Conservation (phyloP, 2,329 filamentous ascomycete species). For the Ophiobolus disseminans region DNA sequence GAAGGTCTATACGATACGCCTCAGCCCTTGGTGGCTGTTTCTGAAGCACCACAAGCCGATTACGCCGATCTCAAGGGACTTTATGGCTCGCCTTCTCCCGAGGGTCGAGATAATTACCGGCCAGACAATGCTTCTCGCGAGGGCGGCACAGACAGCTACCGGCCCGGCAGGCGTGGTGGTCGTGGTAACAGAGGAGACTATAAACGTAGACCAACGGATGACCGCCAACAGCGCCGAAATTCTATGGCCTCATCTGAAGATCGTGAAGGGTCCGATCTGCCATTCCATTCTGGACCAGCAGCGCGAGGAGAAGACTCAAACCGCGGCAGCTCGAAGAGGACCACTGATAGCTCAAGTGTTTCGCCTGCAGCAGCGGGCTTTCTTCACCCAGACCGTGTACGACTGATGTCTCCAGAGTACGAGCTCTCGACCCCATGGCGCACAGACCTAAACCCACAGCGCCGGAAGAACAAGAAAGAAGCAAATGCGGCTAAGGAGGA, state of each 20-base stretch:
- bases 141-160: not conserved
- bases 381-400: not conserved
- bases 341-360: not conserved
- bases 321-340: not conserved
- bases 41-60: too few relatives aligned
- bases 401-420: not conserved
- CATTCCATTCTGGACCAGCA: too few relatives aligned
- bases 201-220: too few relatives aligned
- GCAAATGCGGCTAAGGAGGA: too few relatives aligned
- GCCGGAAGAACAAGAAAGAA: too few relatives aligned
- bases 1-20: too few relatives aligned
- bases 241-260: too few relatives aligned
- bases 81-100: not conserved
- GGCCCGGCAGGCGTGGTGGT: too few relatives aligned
- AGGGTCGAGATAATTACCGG: not conserved
- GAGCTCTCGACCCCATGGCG: not conserved
- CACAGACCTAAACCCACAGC: not conserved
- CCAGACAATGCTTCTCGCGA: not conserved
- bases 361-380: not conserved
- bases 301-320: not conserved
- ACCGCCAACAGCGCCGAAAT: too few relatives aligned
- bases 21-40: too few relatives aligned
- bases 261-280: too few relatives aligned
- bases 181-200: too few relatives aligned
- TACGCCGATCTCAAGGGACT: not conserved